Percentiles rank a stretch among this genome's conserved stretches.
phyloP scores from a whole-genome alignment of 352 stramenopile genomes.

The Phytophthora idaei region DNA sequence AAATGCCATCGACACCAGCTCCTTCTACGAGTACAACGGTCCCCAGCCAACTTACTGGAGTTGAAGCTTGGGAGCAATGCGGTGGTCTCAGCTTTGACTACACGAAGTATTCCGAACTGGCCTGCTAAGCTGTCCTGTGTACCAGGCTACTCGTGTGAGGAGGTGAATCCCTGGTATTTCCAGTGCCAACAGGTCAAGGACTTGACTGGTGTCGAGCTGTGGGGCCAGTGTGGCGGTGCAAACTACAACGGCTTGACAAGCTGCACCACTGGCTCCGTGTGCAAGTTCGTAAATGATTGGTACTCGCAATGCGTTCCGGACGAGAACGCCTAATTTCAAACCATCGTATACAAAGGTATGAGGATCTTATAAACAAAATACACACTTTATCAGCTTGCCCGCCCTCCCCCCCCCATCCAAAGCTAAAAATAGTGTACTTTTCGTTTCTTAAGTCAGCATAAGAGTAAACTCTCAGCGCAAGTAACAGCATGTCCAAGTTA shows the following conservation, averaged over 20 bases:
- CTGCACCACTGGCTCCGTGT: conserved; percentile 27
- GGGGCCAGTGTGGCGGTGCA: conserved; percentile 34
- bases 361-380: background rate
- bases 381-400: background rate
- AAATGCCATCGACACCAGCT: background rate
- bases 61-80: conserved; percentile 36
- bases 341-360: background rate
- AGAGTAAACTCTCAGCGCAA: background rate
- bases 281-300: conserved; percentile 42
- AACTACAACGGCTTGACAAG: conserved; percentile 24
- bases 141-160: conserved; percentile 36
- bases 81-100: conserved; percentile 42
- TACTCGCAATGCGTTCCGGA: conserved; percentile 54
- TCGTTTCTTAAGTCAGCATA: no score
- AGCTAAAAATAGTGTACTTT: background rate
- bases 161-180: conserved; percentile 44
- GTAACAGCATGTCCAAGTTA: background rate
- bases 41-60: background rate
- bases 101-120: conserved; percentile 24
- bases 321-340: background rate
- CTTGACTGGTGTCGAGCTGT: conserved; percentile 22
- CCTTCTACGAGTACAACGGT: background rate
- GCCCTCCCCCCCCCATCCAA: background rate
- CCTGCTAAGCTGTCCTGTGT: conserved; percentile 29
- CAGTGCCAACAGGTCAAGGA: conserved; percentile 34